These are phyloP conservation scores for Dioscorea cayenensis DNA, from an alignment of 116 monocot genomes.

Conservation along the genomic window DNA sequence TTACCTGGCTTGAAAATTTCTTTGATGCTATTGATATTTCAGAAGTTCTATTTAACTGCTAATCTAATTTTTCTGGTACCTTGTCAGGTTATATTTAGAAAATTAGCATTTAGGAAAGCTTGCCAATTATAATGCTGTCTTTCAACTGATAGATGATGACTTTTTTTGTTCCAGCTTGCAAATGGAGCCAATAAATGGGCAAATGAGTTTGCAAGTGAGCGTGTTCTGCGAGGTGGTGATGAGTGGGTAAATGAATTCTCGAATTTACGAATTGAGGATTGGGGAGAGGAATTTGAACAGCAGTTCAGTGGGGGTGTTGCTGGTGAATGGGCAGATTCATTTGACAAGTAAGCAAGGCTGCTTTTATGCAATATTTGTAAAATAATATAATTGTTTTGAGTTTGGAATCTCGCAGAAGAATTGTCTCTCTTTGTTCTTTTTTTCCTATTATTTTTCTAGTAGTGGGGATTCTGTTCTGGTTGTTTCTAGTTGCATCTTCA, in stretches of 20 bases:
- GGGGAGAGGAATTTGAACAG: constrained; percentile 93
- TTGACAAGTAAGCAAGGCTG: constrained; percentile 52
- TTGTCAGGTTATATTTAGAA: background rate
- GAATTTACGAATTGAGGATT: constrained; percentile 78
- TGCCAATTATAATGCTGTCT: background rate
- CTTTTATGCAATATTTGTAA: background rate
- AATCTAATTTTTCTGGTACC: background rate
- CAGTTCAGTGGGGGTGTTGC: constrained; percentile 52
- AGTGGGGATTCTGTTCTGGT: no score
- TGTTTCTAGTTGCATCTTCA: no score
- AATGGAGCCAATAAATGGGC: constrained; percentile 70
- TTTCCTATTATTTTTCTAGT: no score
- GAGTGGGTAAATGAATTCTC: constrained; percentile 90
- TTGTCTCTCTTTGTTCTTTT: background rate
- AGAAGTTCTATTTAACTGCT: background rate
- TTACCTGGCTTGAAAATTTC: background rate
- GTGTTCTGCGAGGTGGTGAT: constrained; percentile 45
- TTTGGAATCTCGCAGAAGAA: background rate
- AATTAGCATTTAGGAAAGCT: background rate
- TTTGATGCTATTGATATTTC: background rate
- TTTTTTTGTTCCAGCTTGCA: constrained; percentile 35
- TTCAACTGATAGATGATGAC: background rate
- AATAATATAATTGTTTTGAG: background rate
- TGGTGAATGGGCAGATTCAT: constrained; percentile 80
- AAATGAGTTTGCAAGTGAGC: constrained; percentile 60